Evolutionary conservation across 2,329 filamentous ascomycete species (phyloP), one percentile per base, ranked within the genome.

Genomic region (Lecanicillium sp.): DNA sequence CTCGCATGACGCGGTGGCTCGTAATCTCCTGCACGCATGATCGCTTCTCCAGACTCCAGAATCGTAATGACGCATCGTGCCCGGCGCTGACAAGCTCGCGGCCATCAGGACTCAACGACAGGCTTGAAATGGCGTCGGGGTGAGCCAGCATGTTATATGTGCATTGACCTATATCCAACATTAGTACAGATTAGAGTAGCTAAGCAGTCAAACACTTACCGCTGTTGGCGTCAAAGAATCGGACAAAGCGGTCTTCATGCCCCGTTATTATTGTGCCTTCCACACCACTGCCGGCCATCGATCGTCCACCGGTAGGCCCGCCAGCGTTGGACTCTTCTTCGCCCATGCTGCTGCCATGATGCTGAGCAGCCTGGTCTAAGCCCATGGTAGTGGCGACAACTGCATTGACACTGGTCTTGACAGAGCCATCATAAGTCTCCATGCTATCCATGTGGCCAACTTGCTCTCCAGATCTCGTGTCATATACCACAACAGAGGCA

Each of bases 131-230:
- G 41, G 92, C 83, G 3, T 89, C 84, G 1, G 92, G 88, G 52
- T 98, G 92, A 5, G 92, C 92, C 43, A 96, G 78, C 92, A 98
- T 98, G 54, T 85, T 94, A 64, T 98, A 98, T 47, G 92, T 96
- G 65, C 89, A 95, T 87, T 98, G 92, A 41, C 92, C 92, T 96
- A 48, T n/a, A 9, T 9, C 3, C 9, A 9, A 16, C 6, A 49
- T 41, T 50, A 49, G 49, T n/a, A 39, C 19, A 13, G 18, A 3
- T 6, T 16, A 9, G 7, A 14, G 27, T 32, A 43, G 40, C 37
- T 28, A 29, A 14, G 12, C 4, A 31, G 5, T 33, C 29, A 15
- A 29, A 25, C 30, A 77, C 85, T 63, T 83, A 96, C 92, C 92
- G 64, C 87, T 95, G 57, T 98, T 96, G 46, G 92, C 92, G 69